Percentiles rank a stretch among this genome's conserved stretches.
Evolutionary conservation across 2,329 filamentous ascomycete species (phyloP).

Genomic region (Diaporthe australafricana): DNA sequence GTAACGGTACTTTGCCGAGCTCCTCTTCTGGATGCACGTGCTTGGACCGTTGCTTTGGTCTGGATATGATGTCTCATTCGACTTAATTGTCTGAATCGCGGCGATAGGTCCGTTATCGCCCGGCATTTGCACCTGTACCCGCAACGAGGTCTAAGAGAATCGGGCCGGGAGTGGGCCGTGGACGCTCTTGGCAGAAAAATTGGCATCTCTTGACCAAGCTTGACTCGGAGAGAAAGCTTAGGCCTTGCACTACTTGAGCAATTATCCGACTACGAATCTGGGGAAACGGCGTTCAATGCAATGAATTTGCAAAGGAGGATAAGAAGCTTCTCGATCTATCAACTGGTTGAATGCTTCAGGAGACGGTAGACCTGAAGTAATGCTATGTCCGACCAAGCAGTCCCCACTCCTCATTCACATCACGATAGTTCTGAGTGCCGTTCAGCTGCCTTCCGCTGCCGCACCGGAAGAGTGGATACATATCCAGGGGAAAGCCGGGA

Average conservation of each 20-base stretch:
- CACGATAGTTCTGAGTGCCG: neutral
- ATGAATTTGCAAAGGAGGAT: neutral
- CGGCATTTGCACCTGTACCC: neutral
- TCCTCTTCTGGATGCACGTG: neutral
- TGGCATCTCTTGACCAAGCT: slow-evolving; percentile 26
- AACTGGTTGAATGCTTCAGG: neutral
- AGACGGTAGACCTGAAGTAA: no score
- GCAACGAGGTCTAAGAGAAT: neutral
- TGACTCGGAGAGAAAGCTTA: neutral
- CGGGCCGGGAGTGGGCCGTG: slow-evolving; percentile 14
- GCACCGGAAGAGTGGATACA: slow-evolving; percentile 17
- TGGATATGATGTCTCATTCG: neutral
- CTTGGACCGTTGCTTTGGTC: neutral
- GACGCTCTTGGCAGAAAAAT: slow-evolving; percentile 21
- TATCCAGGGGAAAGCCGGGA: neutral
- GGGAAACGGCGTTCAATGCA: neutral
- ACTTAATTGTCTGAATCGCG: neutral
- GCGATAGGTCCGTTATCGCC: slow-evolving; percentile 18
- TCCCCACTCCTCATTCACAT: neutral
- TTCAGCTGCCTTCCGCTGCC: slow-evolving; percentile 22
- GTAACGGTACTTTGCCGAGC: slow-evolving; percentile 12
- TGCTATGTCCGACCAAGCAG: neutral
- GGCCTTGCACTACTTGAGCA: neutral
- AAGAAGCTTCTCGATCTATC: neutral
- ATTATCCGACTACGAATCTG: neutral